A percentile compares a stretch with the other conserved stretches of the same genome.
Conservation (phyloP, 352 stramenopile species). For the Pythium guiyangense region DNA sequence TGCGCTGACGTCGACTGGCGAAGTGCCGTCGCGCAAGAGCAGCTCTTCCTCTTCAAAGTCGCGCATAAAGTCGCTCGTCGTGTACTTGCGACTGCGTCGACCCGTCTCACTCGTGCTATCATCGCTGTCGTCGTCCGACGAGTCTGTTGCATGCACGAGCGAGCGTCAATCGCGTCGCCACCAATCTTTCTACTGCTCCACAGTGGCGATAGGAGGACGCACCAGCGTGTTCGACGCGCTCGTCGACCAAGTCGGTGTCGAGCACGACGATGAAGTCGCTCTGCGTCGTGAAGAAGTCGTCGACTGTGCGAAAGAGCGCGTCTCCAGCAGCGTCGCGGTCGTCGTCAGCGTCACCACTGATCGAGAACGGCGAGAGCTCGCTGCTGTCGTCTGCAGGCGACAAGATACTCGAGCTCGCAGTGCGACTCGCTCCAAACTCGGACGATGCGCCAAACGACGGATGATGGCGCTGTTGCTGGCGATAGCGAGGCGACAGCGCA, state of each 20-base stretch:
- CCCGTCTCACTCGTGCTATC: slow-evolving; percentile 27
- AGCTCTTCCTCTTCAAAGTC: slow-evolving; percentile 74
- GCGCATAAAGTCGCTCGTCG: slow-evolving; percentile 71
- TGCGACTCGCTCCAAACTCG: neutral
- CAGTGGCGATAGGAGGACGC: neutral
- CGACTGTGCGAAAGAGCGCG: slow-evolving; percentile 31
- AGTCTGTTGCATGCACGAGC: slow-evolving; percentile 1
- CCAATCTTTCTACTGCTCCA: neutral
- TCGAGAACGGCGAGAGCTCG: slow-evolving; percentile 8
- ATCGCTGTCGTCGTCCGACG: slow-evolving; percentile 44
- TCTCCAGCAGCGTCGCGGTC: slow-evolving; percentile 2
- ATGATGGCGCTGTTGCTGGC: slow-evolving; percentile 12
- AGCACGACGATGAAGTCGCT: slow-evolving; percentile 25
- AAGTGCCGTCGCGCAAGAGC: slow-evolving; percentile 22
- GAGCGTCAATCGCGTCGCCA: neutral
- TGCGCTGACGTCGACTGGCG: slow-evolving; percentile 13
- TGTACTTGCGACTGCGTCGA: slow-evolving; percentile 60
- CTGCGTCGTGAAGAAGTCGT: slow-evolving; percentile 58
- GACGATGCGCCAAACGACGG: neutral
- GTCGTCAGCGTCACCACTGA: slow-evolving; percentile 27
- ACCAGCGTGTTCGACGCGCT: slow-evolving; percentile 4
- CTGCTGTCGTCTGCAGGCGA: slow-evolving; percentile 2
- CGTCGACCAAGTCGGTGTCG: slow-evolving; percentile 14
- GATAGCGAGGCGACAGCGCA: slow-evolving; percentile 20
- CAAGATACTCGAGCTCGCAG: slow-evolving; percentile 4